Percentiles rank a stretch among this genome's conserved stretches.
phyloP scores from a whole-genome alignment of 1,284 basidiomycete species.

The Xerocomus minutiporus region DNA sequence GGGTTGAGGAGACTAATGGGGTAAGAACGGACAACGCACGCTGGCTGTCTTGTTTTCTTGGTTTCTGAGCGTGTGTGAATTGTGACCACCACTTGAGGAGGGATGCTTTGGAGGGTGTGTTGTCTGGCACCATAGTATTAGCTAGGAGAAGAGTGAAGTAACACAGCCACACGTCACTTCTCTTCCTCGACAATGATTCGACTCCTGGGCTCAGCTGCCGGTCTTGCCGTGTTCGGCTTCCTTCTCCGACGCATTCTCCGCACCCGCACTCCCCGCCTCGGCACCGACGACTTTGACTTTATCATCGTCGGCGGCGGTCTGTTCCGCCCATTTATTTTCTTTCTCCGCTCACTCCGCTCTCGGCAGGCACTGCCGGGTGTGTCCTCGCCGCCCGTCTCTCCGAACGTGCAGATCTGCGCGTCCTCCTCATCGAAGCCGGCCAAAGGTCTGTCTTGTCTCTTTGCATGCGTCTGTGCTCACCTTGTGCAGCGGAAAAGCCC shows the following conservation, averaged over 20 bases:
- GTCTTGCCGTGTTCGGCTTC: constrained; percentile 4
- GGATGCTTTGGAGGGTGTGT: constrained; percentile 50
- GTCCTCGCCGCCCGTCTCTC: constrained; percentile 61
- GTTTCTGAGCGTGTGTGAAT: constrained; percentile 59
- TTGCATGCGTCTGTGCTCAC: background rate
- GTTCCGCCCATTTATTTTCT: constrained; percentile 3
- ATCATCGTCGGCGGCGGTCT: constrained; percentile 63
- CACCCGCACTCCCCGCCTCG: background rate
- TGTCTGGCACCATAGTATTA: constrained; percentile 26
- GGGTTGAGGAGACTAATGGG: constrained; percentile 2
- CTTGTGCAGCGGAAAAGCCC: constrained; percentile 26
- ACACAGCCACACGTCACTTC: background rate
- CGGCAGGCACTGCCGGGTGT: constrained; percentile 62
- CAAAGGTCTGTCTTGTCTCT: constrained; percentile 42
- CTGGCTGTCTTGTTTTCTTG: constrained; percentile 46
- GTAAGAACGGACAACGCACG: constrained; percentile 26
- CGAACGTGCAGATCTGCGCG: constrained; percentile 51
- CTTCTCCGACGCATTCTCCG: constrained; percentile 5
- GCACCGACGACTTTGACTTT: constrained; percentile 49
- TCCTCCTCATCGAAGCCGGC: constrained; percentile 64
- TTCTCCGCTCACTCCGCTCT: background rate
- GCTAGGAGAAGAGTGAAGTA: background rate
- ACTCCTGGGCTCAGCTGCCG: background rate
- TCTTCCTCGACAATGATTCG: background rate
- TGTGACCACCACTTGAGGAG: constrained; percentile 83